Evolutionary conservation across 306 rosid species (phyloP), one percentile per base, ranked within the genome.

Genomic region (Myrica gale): DNA sequence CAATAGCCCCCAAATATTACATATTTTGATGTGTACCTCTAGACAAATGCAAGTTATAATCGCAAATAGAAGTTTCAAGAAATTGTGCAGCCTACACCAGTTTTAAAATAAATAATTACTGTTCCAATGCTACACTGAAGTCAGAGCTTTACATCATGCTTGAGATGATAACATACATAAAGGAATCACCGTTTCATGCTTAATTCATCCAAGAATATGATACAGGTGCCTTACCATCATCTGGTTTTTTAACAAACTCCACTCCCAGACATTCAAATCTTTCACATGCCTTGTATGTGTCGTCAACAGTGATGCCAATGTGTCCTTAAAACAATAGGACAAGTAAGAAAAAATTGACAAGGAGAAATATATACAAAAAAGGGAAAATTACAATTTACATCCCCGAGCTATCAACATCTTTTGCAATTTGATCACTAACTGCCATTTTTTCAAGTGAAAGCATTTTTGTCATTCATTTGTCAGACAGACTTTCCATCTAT

Each of bases 271-370:
- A 76, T 89, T 89, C 93, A 84, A 92, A 92, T 84, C 99, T 88
- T 85, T 95, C 97, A 78, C 97, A 90, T 51, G 97, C 97, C 91
- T 92, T 90, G 79, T 74, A 58, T 46, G 97, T 92, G 86, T 95
- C 99, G 82, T 95, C 96, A 79, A 95, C 97, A 9, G 99, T 92
- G 75, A 92, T 72, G 72, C 99, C 97, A 80, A 95, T 95, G 75
- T 95, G 99, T 67, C 99, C 97, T 95, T 79, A 52, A 61, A 68
- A 54, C 39, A 80, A 74, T 53, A 23, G 20, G 62, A 67, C 23
- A 43, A 76, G 47, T 71, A 65, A n/a, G 63, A 74, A 42, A n/a
- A 39, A 20, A 20, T 48, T 48, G 10, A 48, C 10, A 48, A 9
- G 53, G 3, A 32, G 37, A 32, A 32, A 32, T 32, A 32, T 32